Percentiles rank a stretch among this genome's conserved stretches.
phyloP scores from a whole-genome alignment of 225 moss, liverwort and hornwort genomes.

The Asterella californica region DNA sequence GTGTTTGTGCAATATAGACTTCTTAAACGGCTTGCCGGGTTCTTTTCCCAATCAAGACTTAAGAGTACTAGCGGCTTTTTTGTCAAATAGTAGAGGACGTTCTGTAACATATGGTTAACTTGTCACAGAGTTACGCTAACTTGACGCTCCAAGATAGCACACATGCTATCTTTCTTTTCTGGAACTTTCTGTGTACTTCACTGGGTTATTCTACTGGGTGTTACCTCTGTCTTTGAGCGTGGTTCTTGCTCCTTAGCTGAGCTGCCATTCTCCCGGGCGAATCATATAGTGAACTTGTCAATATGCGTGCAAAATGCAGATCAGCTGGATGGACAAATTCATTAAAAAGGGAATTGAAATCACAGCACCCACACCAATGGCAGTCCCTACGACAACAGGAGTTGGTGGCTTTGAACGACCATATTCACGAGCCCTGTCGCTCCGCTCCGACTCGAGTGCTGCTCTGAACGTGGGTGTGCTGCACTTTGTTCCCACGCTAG shows the following conservation, averaged over 20 bases:
- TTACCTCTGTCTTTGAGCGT: too few relatives aligned
- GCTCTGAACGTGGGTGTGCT: slow-evolving; percentile 92
- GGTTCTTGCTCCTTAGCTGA: too few relatives aligned
- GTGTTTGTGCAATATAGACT: background rate
- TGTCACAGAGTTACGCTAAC: too few relatives aligned
- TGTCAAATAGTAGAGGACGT: background rate
- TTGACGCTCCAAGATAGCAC: too few relatives aligned
- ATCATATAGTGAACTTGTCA: background rate
- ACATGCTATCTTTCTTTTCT: too few relatives aligned
- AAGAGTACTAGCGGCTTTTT: background rate
- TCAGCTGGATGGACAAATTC: slow-evolving; percentile 99
- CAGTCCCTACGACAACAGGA: slow-evolving; percentile 64
- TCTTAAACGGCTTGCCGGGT: background rate
- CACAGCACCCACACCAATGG: slow-evolving; percentile 79
- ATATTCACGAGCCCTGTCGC: slow-evolving; percentile 45
- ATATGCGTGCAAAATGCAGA: slow-evolving; percentile 51
- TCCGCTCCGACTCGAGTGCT: slow-evolving; percentile 87
- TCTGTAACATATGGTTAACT: background rate
- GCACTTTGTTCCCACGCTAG: slow-evolving; percentile 86
- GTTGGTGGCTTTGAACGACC: slow-evolving; percentile 91
- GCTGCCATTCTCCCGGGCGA: too few relatives aligned
- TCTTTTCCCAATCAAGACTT: background rate
- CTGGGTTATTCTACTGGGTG: too few relatives aligned
- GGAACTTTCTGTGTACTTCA: too few relatives aligned
- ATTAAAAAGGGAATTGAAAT: slow-evolving; percentile 72